Evolutionary conservation across 495 filamentous ascomycete species (phyloP).

Genomic region (Aspergillus sparsus): DNA sequence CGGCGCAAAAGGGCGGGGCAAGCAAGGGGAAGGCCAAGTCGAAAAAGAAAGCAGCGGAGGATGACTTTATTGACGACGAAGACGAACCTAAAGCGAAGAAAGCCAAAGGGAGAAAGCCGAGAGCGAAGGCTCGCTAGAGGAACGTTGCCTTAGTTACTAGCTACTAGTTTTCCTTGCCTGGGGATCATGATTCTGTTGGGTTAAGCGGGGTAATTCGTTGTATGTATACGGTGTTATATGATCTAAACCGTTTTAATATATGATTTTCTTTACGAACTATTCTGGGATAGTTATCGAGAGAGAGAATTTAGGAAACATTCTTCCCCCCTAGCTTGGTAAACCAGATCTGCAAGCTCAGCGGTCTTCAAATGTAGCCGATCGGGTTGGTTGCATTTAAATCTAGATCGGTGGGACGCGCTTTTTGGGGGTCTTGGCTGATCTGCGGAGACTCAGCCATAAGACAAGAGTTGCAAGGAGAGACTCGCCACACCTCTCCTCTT

Average conservation of each 20-base stretch:
- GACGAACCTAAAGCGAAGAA: slow-evolving; percentile 61
- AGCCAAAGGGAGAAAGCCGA: slow-evolving; percentile 44
- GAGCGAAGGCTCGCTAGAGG: slow-evolving; percentile 37
- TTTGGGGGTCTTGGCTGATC: slow-evolving; percentile 20
- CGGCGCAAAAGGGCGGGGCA: slow-evolving; percentile 41
- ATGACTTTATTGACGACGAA: slow-evolving; percentile 47
- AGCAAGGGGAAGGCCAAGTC: slow-evolving; percentile 57
- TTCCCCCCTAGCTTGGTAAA: no score
- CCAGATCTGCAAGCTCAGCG: background rate
- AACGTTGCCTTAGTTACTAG: background rate
- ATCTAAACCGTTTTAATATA: background rate
- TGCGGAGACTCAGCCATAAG: slow-evolving; percentile 17
- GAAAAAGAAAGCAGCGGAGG: slow-evolving; percentile 48
- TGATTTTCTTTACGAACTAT: background rate
- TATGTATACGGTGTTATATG: background rate
- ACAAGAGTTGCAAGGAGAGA: background rate
- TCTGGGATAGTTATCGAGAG: background rate
- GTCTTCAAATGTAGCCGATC: no score
- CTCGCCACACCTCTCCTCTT: slow-evolving; percentile 6
- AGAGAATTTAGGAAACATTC: no score
- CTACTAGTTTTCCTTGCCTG: background rate
- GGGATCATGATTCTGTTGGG: background rate
- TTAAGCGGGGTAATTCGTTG: background rate
- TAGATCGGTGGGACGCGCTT: slow-evolving; percentile 2
- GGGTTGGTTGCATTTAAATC: background rate